A percentile compares a stretch with the other conserved stretches of the same genome.
Conservation (phyloP, 257 asterid species). For the Cynanchum wilfordii region DNA sequence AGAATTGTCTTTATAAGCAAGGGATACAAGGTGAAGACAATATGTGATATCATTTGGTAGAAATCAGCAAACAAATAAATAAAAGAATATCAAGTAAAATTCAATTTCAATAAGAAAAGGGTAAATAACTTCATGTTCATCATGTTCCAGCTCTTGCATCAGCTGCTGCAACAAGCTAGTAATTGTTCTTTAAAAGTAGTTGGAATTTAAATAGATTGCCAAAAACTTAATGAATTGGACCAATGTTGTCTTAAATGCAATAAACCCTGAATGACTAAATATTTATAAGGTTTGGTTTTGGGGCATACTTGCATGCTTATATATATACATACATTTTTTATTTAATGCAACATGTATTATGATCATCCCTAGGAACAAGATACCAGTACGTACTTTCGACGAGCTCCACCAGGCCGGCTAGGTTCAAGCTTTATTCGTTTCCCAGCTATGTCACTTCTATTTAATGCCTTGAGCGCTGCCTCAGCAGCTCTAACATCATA, state of each 20-base stretch:
- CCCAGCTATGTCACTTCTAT: conserved; percentile 86
- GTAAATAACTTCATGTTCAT: not conserved
- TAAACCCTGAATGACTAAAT: not conserved
- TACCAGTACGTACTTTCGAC: conserved; percentile 53
- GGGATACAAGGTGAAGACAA: not conserved
- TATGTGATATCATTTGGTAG: not conserved
- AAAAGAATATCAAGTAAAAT: not conserved
- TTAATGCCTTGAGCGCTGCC: conserved; percentile 88
- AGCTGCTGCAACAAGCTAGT: too few species aligned
- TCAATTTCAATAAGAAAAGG: not conserved
- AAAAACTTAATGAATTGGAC: not conserved
- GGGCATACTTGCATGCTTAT: not conserved
- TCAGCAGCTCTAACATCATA: conserved; percentile 96
- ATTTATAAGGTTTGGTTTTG: not conserved
- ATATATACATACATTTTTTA: not conserved
- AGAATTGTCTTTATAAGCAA: not conserved
- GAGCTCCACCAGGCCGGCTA: conserved; percentile 96
- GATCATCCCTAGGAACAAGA: not conserved
- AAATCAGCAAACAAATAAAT: not conserved
- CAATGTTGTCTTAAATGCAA: not conserved
- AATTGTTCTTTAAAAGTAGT: not conserved
- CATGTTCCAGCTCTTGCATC: too few species aligned
- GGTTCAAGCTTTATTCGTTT: conserved; percentile 95
- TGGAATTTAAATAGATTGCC: not conserved
- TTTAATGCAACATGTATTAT: not conserved